Base-by-base conservation (phyloP, 2,329 filamentous ascomycete species). In the Colletotrichum cereale region DNA sequence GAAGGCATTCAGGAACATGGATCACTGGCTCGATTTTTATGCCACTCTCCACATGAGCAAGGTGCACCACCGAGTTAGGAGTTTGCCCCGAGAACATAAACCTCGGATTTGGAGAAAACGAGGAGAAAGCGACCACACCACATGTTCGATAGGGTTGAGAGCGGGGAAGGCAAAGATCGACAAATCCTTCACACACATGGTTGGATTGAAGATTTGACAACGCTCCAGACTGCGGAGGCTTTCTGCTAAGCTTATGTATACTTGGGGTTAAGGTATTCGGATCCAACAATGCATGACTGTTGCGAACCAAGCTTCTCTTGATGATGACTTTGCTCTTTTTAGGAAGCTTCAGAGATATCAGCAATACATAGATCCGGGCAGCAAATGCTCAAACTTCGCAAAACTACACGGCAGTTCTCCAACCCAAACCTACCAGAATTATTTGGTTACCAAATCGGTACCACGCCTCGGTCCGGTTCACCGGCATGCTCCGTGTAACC, bases 341-440 rank as follows among this genome's bases (percentile, higher is more conserved):
- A 0, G 21, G 21, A 8, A 16, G 8, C 6, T 2, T 36, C 2
- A 2, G 21, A 56, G 11, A 36, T 5, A 8, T 24, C 52, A 4
- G 14, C 2, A 53, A 21, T 29, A 31, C 21, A 31, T 31, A 21
- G 2, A 24, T n/a, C 21, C 6, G 18, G 31, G 31, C 52, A 55
- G 29, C 52, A 36, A 36, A 36, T 34, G 52, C 12, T 55, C 57
- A 47, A n/a, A 34, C 3, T 58, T 65, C 18, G 26, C 66, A 42
- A 18, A 14, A 24, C 66, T 34, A 11, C 7, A 10, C 29, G 11
- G 10, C 21, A 12, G 7, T 34, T 55, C 10, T 55, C 31, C 31
- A 4, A 24, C 14, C 14, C 21, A 36, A 24, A 7, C 21, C 29
- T n/a, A 21, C 11, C 21, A n/a, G 5, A 18, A 14, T n/a, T 52